Conservation (phyloP, 169 alveolate species). For the Plasmodium berghei region DNA sequence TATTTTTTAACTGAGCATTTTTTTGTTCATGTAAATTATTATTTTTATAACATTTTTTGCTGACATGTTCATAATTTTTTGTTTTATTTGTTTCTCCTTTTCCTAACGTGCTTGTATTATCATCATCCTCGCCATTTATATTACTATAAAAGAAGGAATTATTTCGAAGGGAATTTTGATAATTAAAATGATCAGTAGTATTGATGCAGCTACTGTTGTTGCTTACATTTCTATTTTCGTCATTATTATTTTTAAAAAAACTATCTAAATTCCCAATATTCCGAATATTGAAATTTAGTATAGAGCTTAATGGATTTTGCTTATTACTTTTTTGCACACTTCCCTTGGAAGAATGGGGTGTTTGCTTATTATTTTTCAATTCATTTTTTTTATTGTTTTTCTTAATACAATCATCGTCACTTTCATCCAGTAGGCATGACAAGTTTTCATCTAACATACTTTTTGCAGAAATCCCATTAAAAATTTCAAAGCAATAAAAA, state of each 20-base stretch:
- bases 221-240: conserved; percentile 12
- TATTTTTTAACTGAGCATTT: background rate
- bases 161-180: background rate
- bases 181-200: background rate
- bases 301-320: conserved; percentile 19
- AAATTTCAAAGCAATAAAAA: conserved; percentile 3
- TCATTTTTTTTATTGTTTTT: conserved; percentile 25
- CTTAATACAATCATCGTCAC: conserved; percentile 58
- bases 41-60: background rate
- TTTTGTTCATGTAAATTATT: background rate
- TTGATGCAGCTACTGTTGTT: background rate
- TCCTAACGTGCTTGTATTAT: background rate
- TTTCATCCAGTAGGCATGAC: conserved; percentile 72
- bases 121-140: background rate
- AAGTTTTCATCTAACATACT: conserved; percentile 76
- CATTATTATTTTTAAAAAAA: conserved; percentile 47
- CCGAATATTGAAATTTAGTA: conserved; percentile 57
- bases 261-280: conserved; percentile 39
- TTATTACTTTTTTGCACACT: background rate
- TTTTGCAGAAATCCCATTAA: background rate
- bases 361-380: conserved; percentile 21
- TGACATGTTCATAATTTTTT: conserved; percentile 1
- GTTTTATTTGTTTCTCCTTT: no score
- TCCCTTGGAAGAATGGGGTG: background rate
- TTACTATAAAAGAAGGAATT: background rate